Evolutionary conservation across 371 early-diverging fungal species (phyloP), one percentile per base, ranked within the genome.

Genomic region (Sporodiniella umbellata): DNA sequence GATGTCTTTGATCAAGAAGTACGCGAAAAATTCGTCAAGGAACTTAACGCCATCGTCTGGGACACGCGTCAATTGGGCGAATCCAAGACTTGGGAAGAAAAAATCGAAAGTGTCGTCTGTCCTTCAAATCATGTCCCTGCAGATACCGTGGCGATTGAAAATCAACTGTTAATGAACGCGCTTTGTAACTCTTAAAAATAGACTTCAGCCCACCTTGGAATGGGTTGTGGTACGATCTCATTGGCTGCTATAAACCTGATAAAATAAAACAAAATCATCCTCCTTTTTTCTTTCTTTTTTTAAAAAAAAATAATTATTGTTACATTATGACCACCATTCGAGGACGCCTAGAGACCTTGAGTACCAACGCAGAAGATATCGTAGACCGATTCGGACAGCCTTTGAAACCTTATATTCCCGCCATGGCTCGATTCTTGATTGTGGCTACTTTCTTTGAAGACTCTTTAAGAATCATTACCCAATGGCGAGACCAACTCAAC

Each of bases 371-470:
- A 22, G 96, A 96, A 72, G 85, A 85, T 48, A 33, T 83, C 33
- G 70, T 95, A 42, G 92, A 92, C 54, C 69, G 56, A 56, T 50
- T 90, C 28, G 81, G 88, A 21, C 73, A 78, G 43, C 94, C 93
- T 33, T 59, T 96, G 44, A 97, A 94, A 77, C 94, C 95, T n/a
- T 86, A 87, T 64, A 81, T 95, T 45, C 95, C 96, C 4, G 81
- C 75, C 54, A 84, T 96, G 42, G 93, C 92, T 18, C 87, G 96
- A 11, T 88, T 93, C 62, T 79, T 97, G 17, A 84, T 97, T 23
- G 93, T 97, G 24, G 94, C 91, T 39, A 97, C 98, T 18, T 97
- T 96, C 77, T 67, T 94, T 48, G 98, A 96, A 69, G 98, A 96
- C 70, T 83, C 96, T 4, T 60, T 95, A 30, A 84, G 97, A 39